Base-by-base conservation (phyloP, 352 stramenopile species). In the Globisporangium middletonii region DNA sequence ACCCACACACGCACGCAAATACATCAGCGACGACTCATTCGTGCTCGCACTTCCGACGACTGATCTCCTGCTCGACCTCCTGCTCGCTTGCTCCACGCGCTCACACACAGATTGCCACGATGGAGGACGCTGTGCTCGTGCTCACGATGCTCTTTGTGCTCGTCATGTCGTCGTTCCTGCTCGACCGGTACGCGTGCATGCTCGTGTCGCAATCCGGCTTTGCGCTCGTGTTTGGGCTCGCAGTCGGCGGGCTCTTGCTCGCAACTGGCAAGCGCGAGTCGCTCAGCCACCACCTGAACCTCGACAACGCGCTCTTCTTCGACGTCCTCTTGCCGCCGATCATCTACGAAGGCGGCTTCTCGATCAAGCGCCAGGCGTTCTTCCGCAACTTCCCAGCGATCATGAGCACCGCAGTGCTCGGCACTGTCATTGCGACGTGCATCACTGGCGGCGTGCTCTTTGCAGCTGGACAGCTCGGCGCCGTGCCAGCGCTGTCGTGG, bases 241-340 rank as follows among this genome's bases (percentile, higher is more conserved):
- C 73, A 50, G 75, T 89, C 46, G 84, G 84, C 19, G 62, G 89
- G 46, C 67, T 90, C 59, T 72, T 92, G 59, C 79, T 92, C 47
- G 70, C 79, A 50, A 77, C 69, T 38, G 78, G 80, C 54, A 85
- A 83, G 51, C 72, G 83, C 56, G 79, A 73, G 48, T 71, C 69
- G 61, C 73, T 92, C 19, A 74, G 87, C 55, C 83, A 70, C 51
- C 84, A 92, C 60, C 64, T 94, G 64, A 92, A 92, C 67, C 71
- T 94, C 53, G 80, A 88, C 68, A 94, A 92, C 71, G 88, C 81
- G 55, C 76, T 94, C 55, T 94, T 94, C 69, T 94, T 94, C 54
- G 79, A 94, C 68, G 83, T 94, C 30, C 60, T 94, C 57, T 64
- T 94, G 61, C 84, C 84, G 33, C 84, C 84, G 26, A 94, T 94